These are phyloP conservation scores for maize (Zea mays) DNA, from an alignment of 176 grass and related monocot species.

Conservation along the genomic window DNA sequence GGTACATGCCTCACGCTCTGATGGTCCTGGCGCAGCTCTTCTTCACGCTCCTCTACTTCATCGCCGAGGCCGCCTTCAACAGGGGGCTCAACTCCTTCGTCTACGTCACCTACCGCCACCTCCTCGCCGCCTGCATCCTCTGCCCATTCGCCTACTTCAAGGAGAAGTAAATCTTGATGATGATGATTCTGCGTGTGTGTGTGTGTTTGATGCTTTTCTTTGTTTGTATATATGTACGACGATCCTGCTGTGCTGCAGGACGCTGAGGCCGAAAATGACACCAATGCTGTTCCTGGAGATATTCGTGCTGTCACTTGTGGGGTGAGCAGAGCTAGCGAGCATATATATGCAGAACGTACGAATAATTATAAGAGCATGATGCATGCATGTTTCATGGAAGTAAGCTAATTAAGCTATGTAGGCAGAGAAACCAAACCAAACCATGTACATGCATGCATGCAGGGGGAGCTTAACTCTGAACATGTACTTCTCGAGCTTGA, in stretches of 20 bases:
- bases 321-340: conserved; percentile 39
- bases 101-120: conserved; percentile 77
- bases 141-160: conserved; percentile 77
- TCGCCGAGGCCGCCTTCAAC: conserved; percentile 78
- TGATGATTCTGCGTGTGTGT: too few species aligned
- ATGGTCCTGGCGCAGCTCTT: conserved; percentile 72
- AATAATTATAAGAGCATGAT: conserved; percentile 1
- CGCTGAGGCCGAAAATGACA: conserved; percentile 73
- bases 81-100: conserved; percentile 70
- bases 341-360: too few species aligned
- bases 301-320: conserved; percentile 69
- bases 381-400: not conserved
- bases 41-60: conserved; percentile 90
- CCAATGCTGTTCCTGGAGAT: conserved; percentile 74
- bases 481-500: conserved; percentile 90
- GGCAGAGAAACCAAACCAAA: too few species aligned
- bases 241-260: conserved; percentile 32
- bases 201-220: not conserved
- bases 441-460: conserved; percentile 5
- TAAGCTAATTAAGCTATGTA: not conserved
- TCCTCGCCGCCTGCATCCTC: conserved; percentile 55
- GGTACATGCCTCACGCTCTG: conserved; percentile 65
- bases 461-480: conserved; percentile 88
- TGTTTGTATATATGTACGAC: too few species aligned
- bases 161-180: conserved; percentile 54